These are phyloP conservation scores for Schizopora paradoxa DNA, from an alignment of 1,284 basidiomycete genomes.

Conservation along the genomic window DNA sequence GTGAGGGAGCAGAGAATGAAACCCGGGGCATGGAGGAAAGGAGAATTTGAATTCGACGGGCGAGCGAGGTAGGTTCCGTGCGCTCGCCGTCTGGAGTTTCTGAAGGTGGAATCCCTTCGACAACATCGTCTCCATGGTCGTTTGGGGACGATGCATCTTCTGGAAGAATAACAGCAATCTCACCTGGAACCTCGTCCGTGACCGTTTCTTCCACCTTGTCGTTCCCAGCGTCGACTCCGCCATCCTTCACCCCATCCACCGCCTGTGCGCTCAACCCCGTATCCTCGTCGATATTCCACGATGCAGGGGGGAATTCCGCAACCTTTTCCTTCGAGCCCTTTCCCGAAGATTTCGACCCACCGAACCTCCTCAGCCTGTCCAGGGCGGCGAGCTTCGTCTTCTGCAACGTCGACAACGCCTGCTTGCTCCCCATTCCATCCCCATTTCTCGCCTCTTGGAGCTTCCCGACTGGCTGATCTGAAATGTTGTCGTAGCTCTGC, in stretches of 20 bases:
- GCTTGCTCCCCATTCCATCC: too few species aligned
- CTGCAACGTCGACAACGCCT: constrained; percentile 23
- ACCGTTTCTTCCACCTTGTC: constrained; percentile 10
- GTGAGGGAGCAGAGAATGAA: not conserved
- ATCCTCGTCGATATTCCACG: constrained; percentile 20
- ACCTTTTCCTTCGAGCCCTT: constrained; percentile 8
- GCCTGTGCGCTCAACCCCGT: constrained; percentile 11
- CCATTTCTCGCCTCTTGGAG: too few species aligned
- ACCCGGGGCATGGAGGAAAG: constrained; percentile 29
- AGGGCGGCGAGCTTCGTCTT: constrained; percentile 34
- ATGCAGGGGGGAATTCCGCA: constrained; percentile 22
- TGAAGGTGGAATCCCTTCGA: not conserved
- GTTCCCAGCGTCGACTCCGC: constrained; percentile 7
- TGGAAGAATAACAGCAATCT: constrained; percentile 14
- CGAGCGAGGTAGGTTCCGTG: constrained; percentile 35
- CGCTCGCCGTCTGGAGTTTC: constrained; percentile 7
- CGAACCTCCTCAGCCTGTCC: constrained; percentile 31
- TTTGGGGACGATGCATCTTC: constrained; percentile 6
- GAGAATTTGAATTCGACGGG: constrained; percentile 38
- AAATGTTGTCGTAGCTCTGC: too few species aligned
- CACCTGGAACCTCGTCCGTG: constrained; percentile 14
- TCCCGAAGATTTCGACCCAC: constrained; percentile 14
- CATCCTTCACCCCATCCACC: constrained; percentile 5
- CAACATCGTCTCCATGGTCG: constrained; percentile 7
- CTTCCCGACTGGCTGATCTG: too few species aligned